Conservation (phyloP, 2,329 filamentous ascomycete species). For the Penicillium concentricum region DNA sequence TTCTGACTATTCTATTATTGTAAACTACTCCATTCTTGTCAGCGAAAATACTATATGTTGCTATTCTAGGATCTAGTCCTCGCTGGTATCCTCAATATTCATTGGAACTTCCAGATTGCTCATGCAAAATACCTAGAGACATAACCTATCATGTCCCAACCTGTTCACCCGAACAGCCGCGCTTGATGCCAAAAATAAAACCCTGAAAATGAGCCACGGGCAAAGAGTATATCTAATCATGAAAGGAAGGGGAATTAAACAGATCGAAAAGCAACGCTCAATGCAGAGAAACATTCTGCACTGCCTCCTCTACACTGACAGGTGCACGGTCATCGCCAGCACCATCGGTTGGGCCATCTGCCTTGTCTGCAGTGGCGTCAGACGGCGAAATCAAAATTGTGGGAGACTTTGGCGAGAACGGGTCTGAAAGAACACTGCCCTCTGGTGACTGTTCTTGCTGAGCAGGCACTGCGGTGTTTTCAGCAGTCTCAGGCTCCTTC, state of each 20-base stretch:
- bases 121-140: not conserved
- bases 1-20: not conserved
- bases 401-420: constrained; percentile 23
- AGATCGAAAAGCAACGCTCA: constrained; percentile 4
- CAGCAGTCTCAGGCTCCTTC: constrained; percentile 13
- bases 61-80: not conserved
- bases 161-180: not conserved
- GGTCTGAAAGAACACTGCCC: constrained; percentile 10
- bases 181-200: not conserved
- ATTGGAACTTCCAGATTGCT: not conserved
- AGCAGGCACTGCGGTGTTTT: not conserved
- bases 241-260: not conserved
- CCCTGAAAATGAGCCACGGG: not conserved
- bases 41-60: constrained; percentile 1
- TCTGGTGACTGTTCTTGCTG: not conserved
- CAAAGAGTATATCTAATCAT: not conserved
- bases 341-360: not conserved
- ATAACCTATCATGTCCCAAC: not conserved
- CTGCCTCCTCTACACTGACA: constrained; percentile 36
- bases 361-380: not conserved
- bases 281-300: constrained; percentile 33
- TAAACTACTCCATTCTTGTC: constrained; percentile 7
- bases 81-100: not conserved
- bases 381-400: constrained; percentile 16
- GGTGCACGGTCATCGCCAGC: constrained; percentile 4